Evolutionary conservation across 768 basidiomycete genomes (phyloP).

Genomic region (Rhizopogon vesiculosus): DNA sequence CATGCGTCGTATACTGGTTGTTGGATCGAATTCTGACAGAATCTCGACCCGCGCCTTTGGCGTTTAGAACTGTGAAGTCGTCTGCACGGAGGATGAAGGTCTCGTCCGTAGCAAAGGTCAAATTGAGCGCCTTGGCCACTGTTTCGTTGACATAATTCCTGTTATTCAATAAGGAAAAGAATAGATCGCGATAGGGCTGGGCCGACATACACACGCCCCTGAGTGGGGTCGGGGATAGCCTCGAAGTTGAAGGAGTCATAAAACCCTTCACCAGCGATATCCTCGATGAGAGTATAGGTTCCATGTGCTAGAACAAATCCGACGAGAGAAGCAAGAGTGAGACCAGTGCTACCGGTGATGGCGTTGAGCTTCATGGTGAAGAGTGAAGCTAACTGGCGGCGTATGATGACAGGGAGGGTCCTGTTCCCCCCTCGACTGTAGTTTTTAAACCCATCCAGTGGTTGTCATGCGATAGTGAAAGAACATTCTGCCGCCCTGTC

Average conservation of each 20-base stretch:
- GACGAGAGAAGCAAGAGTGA: constrained; percentile 11
- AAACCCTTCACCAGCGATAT: constrained; percentile 44
- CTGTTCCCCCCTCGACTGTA: too few relatives aligned
- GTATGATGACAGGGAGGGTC: background rate
- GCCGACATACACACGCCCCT: constrained; percentile 57
- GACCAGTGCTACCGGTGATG: background rate
- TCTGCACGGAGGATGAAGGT: constrained; percentile 28
- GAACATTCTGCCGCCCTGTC: too few relatives aligned
- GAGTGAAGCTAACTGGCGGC: background rate
- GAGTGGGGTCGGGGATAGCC: constrained; percentile 54
- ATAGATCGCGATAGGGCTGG: background rate
- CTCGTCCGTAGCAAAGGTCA: constrained; percentile 23
- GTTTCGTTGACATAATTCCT: constrained; percentile 23
- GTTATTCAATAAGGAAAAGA: background rate
- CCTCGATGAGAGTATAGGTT: constrained; percentile 31
- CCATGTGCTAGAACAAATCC: constrained; percentile 10
- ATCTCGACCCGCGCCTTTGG: constrained; percentile 20
- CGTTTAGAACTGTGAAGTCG: constrained; percentile 15
- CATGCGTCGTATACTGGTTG: constrained; percentile 12
- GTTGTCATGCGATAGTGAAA: too few relatives aligned
- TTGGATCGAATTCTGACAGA: constrained; percentile 25
- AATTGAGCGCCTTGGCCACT: constrained; percentile 20
- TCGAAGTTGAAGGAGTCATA: constrained; percentile 43
- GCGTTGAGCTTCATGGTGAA: constrained; percentile 14
- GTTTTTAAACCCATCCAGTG: too few relatives aligned